A percentile compares a stretch with the other conserved stretches of the same genome.
Conservation (phyloP, 225 moss, liverwort and hornwort species). For the Straminergon stramineum region DNA sequence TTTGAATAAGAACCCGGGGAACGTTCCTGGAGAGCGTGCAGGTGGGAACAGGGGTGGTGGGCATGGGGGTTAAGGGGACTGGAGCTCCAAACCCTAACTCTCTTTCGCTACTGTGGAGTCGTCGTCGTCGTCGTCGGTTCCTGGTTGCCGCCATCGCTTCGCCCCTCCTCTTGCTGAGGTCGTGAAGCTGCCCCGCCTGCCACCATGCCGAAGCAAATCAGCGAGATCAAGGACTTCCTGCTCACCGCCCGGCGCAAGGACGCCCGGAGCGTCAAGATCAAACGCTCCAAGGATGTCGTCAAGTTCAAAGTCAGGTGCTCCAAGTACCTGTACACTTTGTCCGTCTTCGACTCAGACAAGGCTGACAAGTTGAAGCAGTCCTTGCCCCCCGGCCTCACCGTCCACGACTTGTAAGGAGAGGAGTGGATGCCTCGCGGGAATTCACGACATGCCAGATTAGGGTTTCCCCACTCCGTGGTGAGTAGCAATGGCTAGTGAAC, state of each 20-base stretch:
- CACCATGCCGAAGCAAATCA: slow-evolving; percentile 81
- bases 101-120: neutral
- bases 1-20: neutral
- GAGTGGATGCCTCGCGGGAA: neutral
- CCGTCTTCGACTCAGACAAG: slow-evolving; percentile 87
- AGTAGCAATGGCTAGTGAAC: neutral
- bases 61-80: neutral
- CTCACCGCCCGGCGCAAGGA: slow-evolving; percentile 96
- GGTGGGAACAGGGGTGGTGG: neutral
- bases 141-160: slow-evolving; percentile 12
- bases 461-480: neutral
- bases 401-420: slow-evolving; percentile 50
- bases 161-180: neutral
- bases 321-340: slow-evolving; percentile 92
- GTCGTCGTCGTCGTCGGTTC: neutral
- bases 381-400: slow-evolving; percentile 72
- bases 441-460: neutral
- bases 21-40: neutral
- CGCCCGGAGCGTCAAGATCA: slow-evolving; percentile 90
- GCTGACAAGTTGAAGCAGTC: slow-evolving; percentile 99
- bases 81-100: neutral
- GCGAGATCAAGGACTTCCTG: slow-evolving; percentile 93
- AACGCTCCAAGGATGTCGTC: slow-evolving; percentile 95
- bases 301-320: slow-evolving; percentile 96
- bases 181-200: neutral